Evolutionary conservation across 106 monocot genomes (phyloP).

Genomic region (Acanthochlamys bracteata): DNA sequence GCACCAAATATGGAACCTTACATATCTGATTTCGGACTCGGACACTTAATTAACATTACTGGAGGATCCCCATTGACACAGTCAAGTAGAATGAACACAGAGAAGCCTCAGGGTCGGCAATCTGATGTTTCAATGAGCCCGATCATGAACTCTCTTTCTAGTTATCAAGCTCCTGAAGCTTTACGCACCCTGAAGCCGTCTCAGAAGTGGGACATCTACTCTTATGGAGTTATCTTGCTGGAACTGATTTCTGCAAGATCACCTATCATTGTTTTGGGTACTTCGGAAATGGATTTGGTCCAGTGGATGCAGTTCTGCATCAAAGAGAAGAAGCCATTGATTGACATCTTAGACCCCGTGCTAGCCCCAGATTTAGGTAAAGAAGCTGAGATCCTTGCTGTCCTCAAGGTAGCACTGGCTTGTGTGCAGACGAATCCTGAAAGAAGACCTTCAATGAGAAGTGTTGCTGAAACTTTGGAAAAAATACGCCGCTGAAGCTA

Average conservation of each 20-base stretch:
- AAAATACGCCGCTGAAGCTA: background rate
- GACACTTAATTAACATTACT: constrained; percentile 54
- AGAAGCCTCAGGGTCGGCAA: constrained; percentile 26
- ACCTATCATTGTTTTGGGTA: constrained; percentile 48
- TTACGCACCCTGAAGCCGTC: constrained; percentile 61
- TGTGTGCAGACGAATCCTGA: constrained; percentile 65
- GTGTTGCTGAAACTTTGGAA: constrained; percentile 26
- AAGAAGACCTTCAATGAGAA: constrained; percentile 58
- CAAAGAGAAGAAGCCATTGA: constrained; percentile 43
- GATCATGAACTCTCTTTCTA: constrained; percentile 24
- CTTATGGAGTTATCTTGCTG: constrained; percentile 64
- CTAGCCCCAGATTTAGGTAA: constrained; percentile 31
- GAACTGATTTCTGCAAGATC: constrained; percentile 77
- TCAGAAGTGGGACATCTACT: constrained; percentile 94
- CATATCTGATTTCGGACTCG: constrained; percentile 81
- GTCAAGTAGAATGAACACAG: constrained; percentile 28
- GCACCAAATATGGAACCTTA: constrained; percentile 56
- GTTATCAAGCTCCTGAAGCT: constrained; percentile 84
- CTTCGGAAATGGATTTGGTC: constrained; percentile 49
- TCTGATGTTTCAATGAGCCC: constrained; percentile 44
- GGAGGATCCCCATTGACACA: constrained; percentile 44
- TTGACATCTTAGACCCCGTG: constrained; percentile 42
- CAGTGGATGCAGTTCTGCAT: constrained; percentile 63
- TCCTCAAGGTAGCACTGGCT: constrained; percentile 61
- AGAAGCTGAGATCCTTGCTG: constrained; percentile 65